Evolutionary conservation across 2,329 filamentous ascomycete species (phyloP), one percentile per base, ranked within the genome.

Genomic region (Geosmithia morbida): DNA sequence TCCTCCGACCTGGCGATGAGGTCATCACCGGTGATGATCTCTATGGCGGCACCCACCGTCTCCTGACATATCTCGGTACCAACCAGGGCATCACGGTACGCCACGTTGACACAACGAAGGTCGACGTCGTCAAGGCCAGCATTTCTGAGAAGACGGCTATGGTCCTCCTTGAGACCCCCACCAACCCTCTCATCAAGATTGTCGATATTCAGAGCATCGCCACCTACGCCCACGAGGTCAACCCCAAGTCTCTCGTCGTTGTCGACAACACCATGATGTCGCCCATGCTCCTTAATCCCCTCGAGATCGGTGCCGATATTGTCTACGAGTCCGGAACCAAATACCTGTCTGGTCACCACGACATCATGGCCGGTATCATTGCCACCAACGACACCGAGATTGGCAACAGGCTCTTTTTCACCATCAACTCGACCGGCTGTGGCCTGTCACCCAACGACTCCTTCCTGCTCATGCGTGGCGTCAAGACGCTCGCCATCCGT

Each of bases 201-300:
- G 88, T 94, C 57, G 92, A 98, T 62, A 85, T 98, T 50, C 75
- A 83, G 3, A 73, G 79, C 19, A 94, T 98, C 55, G 80, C 92
- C 14, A 72, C 74, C 40, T 69, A 83, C 18, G 78, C 85, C 0
- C 92, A 97, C 63, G 79, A 82, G 39, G 77, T 77, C 45, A 95
- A 92, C 63, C 71, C 83, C 7, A 78, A 77, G 51, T 85, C 87
- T 22, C 70, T 97, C 41, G 88, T 98, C 16, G 81, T 89, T 2
- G 92, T 97, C 22, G 92, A 98, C 67, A 98, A 98, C 70, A 98
- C 92, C 49, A 98, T 98, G 92, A 81, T 98, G 54, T 96, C 89
- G 2, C 92, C 92, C 11, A 83, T 96, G 71, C 80, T 98, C 7
- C 83, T 83, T 59, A 97, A 95, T 67, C 92, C 92, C 6, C 78